phyloP scores from a whole-genome alignment of 2,329 filamentous ascomycete genomes.

The Decorospora gaudefroyi region DNA sequence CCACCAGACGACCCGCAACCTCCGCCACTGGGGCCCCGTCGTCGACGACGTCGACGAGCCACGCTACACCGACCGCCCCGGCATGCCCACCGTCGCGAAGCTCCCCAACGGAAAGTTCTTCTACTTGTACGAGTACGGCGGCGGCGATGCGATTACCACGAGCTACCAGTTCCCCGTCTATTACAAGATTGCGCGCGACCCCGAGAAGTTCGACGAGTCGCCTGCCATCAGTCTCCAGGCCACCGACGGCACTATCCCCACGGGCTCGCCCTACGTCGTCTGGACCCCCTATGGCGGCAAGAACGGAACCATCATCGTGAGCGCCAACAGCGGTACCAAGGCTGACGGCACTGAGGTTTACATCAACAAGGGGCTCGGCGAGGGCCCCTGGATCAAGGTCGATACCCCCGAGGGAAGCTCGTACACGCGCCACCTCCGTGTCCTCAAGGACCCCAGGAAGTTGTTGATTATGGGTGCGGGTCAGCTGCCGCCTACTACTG shows the following conservation, averaged over 20 bases:
- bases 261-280: constrained; percentile 57
- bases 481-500: constrained; percentile 40
- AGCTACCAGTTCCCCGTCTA: constrained; percentile 56
- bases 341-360: constrained; percentile 55
- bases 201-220: constrained; percentile 53
- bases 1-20: constrained; percentile 65
- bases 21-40: constrained; percentile 62
- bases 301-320: constrained; percentile 58
- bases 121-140: constrained; percentile 67
- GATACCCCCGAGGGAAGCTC: constrained; percentile 48
- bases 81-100: constrained; percentile 66
- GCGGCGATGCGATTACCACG: constrained; percentile 45
- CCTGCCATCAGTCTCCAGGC: constrained; percentile 51
- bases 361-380: constrained; percentile 54
- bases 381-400: constrained; percentile 54
- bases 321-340: constrained; percentile 46
- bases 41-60: constrained; percentile 67
- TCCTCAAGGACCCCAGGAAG: constrained; percentile 49
- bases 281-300: constrained; percentile 56
- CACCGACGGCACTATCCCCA: constrained; percentile 53
- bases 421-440: constrained; percentile 55
- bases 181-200: constrained; percentile 56
- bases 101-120: constrained; percentile 66
- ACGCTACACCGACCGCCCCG: constrained; percentile 67
- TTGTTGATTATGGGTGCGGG: constrained; percentile 52